Conservation (phyloP, 176 grass and related monocot genomes). For the Avena sativa region DNA sequence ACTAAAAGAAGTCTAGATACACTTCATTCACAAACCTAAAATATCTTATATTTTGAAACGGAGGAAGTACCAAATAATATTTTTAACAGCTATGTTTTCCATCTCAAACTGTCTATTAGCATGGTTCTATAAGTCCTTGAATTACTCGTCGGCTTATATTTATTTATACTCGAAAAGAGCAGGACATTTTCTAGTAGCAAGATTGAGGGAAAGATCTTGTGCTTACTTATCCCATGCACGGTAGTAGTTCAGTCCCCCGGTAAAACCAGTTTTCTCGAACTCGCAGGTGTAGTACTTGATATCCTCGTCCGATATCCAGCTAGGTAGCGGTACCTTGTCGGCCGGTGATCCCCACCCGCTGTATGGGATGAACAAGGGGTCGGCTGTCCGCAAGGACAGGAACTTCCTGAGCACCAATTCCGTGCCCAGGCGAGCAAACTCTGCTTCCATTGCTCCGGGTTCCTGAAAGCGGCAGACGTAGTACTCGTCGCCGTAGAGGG, state of each 20-base stretch:
- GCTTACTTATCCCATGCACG: conserved; percentile 61
- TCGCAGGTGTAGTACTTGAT: conserved; percentile 56
- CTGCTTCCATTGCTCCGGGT: conserved; percentile 61
- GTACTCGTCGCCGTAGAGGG: conserved; percentile 59
- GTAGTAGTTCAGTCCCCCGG: conserved; percentile 70
- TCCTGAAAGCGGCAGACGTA: conserved; percentile 59
- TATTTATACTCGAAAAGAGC: no score
- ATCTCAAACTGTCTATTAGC: no score
- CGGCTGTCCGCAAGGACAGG: conserved; percentile 45
- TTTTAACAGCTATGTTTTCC: no score
- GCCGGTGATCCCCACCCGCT: conserved; percentile 64
- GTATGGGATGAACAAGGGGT: conserved; percentile 55
- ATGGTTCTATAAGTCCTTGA: no score
- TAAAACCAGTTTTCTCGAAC: conserved; percentile 74
- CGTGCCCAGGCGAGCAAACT: conserved; percentile 62
- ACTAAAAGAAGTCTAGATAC: no score
- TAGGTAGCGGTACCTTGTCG: conserved; percentile 55
- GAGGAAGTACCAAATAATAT: no score
- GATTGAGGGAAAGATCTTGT: not conserved
- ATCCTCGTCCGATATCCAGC: conserved; percentile 68
- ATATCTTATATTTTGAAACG: no score
- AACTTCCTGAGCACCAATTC: conserved; percentile 58
- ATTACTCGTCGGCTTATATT: no score
- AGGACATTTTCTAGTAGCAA: no score
- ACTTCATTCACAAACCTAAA: no score